phyloP scores from a whole-genome alignment of 1,139 yeast species.

The Kluyveromyces sp. region DNA sequence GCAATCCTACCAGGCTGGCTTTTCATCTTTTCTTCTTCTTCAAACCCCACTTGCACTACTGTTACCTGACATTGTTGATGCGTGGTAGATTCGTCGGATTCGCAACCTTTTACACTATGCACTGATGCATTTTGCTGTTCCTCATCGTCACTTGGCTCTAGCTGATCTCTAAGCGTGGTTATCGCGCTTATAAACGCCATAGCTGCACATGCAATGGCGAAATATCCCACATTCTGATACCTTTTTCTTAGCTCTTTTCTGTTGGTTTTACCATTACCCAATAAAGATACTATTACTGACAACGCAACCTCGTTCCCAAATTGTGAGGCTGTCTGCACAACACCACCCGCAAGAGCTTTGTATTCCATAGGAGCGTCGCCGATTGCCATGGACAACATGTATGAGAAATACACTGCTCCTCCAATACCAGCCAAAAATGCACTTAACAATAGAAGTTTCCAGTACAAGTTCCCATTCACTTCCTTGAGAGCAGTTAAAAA shows the following conservation, averaged over 20 bases:
- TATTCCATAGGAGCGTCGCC: constrained; percentile 28
- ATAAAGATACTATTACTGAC: constrained; percentile 22
- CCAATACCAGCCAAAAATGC: constrained; percentile 16
- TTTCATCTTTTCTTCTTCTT: too few relatives aligned
- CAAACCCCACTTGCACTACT: too few relatives aligned
- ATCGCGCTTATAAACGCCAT: not conserved
- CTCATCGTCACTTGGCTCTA: not conserved
- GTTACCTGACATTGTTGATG: too few relatives aligned
- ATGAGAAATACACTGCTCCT: constrained; percentile 11
- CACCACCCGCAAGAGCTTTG: constrained; percentile 31
- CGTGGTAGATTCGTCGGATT: too few relatives aligned
- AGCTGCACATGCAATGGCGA: not conserved
- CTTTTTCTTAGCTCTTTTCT: not conserved
- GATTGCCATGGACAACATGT: constrained; percentile 17
- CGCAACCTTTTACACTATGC: too few relatives aligned
- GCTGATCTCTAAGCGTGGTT: not conserved
- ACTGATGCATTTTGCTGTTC: not conserved
- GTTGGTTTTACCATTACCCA: constrained; percentile 13
- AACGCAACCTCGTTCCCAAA: constrained; percentile 24
- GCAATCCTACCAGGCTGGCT: too few relatives aligned
- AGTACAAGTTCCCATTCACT: constrained; percentile 15
- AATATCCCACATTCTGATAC: not conserved
- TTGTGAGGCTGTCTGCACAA: constrained; percentile 28
- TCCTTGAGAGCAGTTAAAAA: constrained; percentile 23
- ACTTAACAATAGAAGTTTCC: constrained; percentile 26